Evolutionary conservation across 768 basidiomycete species (phyloP), one percentile per base, ranked within the genome.

Genomic region (Coprinopsis cinerea): DNA sequence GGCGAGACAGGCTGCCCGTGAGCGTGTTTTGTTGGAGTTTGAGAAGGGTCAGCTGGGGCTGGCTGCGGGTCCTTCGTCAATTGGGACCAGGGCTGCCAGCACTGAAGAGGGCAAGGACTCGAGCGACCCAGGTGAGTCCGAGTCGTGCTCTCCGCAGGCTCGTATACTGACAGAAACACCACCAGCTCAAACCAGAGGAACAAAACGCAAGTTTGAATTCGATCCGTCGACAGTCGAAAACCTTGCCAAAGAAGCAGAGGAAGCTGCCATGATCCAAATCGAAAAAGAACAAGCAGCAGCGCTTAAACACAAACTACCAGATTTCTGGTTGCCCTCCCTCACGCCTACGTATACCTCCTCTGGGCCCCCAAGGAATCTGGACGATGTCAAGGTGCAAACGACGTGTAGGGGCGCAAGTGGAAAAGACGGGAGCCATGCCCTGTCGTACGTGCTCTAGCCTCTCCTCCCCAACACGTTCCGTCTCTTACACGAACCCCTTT

Each of bases 281-380:
- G 89, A 92, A 61, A 74, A 76, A 27, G 92, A 96, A 63, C 88
- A 90, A 56, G 85, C 86, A 0, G 92, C 92, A 54, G 78, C 85
- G 2, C 69, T 95, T 49, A 88, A 85, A 52, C 78, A 81, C 52
- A 96, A 97, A 64, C 77, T 98, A 2, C 93, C 96, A 1, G 93
- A 96, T 59, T 99, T 96, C 64, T 99, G 96, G 96, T 74, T 99
- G 32, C 93, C 93, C 2, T 92, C 89, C 0, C 68, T 97, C 22
- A 93, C 94, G 0, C 94, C 94, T 0, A 94, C 78, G 39, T 81
- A 88, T 65, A 69, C 78, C 20, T 73, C 86, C 26, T 73, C 61
- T 43, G 82, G 82, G 0, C 76, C 74, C 9, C 84, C 83, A 1
- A 74, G 72, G 23, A 85, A 84, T 2, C 66, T 92, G 36, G 75